These are phyloP conservation scores for Primulina eburnea DNA, from an alignment of 257 asterid species.

Conservation along the genomic window DNA sequence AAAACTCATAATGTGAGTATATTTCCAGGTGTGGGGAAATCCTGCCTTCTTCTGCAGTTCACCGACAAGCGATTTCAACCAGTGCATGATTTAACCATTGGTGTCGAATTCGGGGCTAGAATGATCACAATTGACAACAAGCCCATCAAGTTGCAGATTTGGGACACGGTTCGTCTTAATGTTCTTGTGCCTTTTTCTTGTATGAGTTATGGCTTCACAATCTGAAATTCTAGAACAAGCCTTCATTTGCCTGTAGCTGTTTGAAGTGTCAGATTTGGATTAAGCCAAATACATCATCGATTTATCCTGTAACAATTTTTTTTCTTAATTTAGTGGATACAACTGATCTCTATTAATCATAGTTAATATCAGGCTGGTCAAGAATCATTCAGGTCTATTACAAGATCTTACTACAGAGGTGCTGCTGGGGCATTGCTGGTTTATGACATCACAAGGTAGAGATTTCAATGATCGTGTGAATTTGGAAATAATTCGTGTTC, in stretches of 20 bases:
- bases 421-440: constrained; percentile 87
- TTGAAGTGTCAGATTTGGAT: neutral
- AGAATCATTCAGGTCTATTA: constrained; percentile 76
- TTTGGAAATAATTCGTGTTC: neutral
- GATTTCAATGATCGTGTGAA: neutral
- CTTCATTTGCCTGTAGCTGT: neutral
- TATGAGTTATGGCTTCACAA: constrained; percentile 8
- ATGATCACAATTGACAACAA: constrained; percentile 69
- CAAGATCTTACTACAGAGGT: constrained; percentile 79
- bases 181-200: neutral
- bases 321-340: neutral
- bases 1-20: constrained; percentile 8
- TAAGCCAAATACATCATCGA: neutral
- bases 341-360: neutral
- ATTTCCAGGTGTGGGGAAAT: constrained; percentile 76
- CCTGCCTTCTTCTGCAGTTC: constrained; percentile 79
- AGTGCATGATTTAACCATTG: constrained; percentile 76
- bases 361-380: constrained; percentile 66
- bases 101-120: constrained; percentile 74
- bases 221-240: constrained; percentile 4
- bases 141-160: constrained; percentile 70
- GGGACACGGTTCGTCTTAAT: constrained; percentile 71
- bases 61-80: constrained; percentile 85
- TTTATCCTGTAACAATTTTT: neutral
- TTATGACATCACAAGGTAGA: constrained; percentile 85